Conservation (phyloP, 2,329 filamentous ascomycete species). For the Biscogniauxia marginata region DNA sequence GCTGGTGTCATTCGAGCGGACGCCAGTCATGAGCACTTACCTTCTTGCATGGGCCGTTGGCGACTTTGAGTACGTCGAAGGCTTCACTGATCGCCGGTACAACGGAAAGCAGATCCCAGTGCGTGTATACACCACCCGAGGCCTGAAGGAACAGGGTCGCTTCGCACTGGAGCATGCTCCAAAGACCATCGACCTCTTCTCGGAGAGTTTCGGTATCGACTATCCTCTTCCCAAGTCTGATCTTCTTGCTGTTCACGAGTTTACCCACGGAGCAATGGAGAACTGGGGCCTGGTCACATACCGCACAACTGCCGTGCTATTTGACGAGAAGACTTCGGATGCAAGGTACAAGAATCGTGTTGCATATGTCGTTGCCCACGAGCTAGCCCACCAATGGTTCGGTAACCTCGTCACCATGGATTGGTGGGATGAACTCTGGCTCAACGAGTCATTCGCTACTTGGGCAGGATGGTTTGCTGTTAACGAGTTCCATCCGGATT, state of each 20-base stretch:
- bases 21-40: constrained; percentile 89
- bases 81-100: constrained; percentile 84
- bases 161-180: constrained; percentile 90
- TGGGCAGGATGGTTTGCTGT: constrained; percentile 97
- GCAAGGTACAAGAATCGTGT: constrained; percentile 88
- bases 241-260: constrained; percentile 87
- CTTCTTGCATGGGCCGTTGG: constrained; percentile 92
- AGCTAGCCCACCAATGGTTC: constrained; percentile 95
- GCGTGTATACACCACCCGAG: constrained; percentile 90
- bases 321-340: constrained; percentile 89
- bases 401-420: constrained; percentile 95
- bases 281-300: constrained; percentile 98
- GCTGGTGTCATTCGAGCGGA: constrained; percentile 75
- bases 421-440: constrained; percentile 93
- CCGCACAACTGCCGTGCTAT: constrained; percentile 91
- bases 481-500: constrained; percentile 90
- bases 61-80: constrained; percentile 96
- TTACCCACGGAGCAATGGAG: constrained; percentile 86
- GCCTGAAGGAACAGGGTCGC: constrained; percentile 87
- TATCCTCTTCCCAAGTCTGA: constrained; percentile 93
- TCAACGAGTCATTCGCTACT: constrained; percentile 95
- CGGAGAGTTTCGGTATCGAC: constrained; percentile 88
- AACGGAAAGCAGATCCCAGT: constrained; percentile 89
- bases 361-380: constrained; percentile 97
- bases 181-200: constrained; percentile 94